A percentile compares a stretch with the other conserved stretches of the same genome.
phyloP scores from a whole-genome alignment of 768 basidiomycete genomes.

The Trametes cingulata region DNA sequence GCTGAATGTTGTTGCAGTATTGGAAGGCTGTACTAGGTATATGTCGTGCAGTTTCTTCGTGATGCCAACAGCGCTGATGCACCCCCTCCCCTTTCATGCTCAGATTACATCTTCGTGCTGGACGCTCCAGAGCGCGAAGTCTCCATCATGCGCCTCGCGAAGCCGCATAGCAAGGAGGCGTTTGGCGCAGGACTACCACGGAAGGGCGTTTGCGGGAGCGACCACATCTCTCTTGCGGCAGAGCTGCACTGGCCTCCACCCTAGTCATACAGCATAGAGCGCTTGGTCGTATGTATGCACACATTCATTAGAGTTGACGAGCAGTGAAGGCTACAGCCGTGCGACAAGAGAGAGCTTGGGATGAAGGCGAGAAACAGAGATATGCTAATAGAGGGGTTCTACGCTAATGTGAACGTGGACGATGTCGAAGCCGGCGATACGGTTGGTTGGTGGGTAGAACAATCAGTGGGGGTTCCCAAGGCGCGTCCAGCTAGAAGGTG shows the following conservation, averaged over 20 bases:
- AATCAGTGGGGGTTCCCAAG: neutral
- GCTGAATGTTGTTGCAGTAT: conserved; percentile 43
- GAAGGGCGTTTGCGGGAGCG: conserved; percentile 77
- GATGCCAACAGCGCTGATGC: neutral
- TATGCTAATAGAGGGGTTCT: conserved; percentile 20
- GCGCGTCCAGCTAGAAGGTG: conserved; percentile 10
- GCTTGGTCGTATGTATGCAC: neutral
- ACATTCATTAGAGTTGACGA: conserved; percentile 12
- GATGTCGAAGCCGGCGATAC: conserved; percentile 10
- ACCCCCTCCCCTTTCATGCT: conserved; percentile 9
- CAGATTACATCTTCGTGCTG: conserved; percentile 90
- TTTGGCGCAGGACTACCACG: conserved; percentile 79
- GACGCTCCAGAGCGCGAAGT: conserved; percentile 41
- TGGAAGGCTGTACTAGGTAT: conserved; percentile 82
- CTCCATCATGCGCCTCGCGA: conserved; percentile 54
- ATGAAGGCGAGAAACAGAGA: conserved; percentile 4
- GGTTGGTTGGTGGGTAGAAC: neutral
- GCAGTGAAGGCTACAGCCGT: conserved; percentile 20
- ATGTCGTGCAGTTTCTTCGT: conserved; percentile 10
- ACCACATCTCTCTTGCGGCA: conserved; percentile 80
- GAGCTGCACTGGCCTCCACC: conserved; percentile 46
- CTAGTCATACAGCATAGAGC: neutral
- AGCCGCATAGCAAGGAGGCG: conserved; percentile 57
- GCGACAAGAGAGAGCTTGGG: neutral
- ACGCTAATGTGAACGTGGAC: conserved; percentile 6